phyloP scores from a whole-genome alignment of 2,329 filamentous ascomycete species.

The Apiospora phragmitis region DNA sequence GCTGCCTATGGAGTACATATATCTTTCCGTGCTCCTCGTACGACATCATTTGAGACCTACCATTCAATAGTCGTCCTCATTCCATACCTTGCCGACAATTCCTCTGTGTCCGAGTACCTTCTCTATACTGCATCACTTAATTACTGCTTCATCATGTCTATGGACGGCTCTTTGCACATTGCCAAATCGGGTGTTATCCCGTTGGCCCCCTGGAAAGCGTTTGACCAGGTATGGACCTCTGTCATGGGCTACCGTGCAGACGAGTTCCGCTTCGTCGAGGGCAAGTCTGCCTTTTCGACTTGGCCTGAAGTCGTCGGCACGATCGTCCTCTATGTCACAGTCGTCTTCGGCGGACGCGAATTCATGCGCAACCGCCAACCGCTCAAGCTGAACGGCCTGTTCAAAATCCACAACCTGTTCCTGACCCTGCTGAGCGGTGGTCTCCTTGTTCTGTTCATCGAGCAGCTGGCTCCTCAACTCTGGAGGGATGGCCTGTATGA shows the following conservation, averaged over 20 bases:
- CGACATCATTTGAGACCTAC: not conserved
- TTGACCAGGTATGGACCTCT: conserved; percentile 77
- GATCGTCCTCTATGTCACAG: conserved; percentile 82
- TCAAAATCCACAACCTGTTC: conserved; percentile 95
- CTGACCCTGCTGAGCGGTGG: conserved; percentile 79
- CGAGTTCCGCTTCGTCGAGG: conserved; percentile 79
- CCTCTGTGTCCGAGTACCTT: not conserved
- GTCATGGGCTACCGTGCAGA: conserved; percentile 78
- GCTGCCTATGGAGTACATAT: not conserved
- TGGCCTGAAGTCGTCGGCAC: conserved; percentile 76
- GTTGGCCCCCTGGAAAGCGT: conserved; percentile 82
- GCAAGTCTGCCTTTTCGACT: conserved; percentile 84
- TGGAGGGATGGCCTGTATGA: conserved; percentile 79
- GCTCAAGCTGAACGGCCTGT: conserved; percentile 84
- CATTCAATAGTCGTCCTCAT: not conserved
- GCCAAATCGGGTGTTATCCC: conserved; percentile 50
- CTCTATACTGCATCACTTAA: not conserved
- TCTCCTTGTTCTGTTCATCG: conserved; percentile 80
- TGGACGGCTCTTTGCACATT: not conserved
- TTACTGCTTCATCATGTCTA: conserved; percentile 3
- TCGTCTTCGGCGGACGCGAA: conserved; percentile 90
- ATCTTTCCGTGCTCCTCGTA: not conserved
- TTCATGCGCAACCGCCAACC: conserved; percentile 83
- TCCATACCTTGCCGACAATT: not conserved
- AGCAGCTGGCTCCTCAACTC: conserved; percentile 86